Conservation (phyloP, 306 rosid species). For the Quercus engelmannii region DNA sequence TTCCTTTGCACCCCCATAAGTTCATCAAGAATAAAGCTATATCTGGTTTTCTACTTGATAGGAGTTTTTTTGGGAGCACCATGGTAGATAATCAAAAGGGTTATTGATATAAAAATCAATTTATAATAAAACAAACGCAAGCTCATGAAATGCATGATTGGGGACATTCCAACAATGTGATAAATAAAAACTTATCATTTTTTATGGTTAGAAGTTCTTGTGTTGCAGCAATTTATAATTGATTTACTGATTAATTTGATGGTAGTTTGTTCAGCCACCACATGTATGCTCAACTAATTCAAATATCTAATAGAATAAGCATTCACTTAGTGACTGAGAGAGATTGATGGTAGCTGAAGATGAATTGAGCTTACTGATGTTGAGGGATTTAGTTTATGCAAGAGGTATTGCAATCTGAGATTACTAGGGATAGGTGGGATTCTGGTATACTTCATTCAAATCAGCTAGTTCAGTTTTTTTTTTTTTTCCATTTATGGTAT, state of each 20-base stretch:
- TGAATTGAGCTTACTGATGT: neutral
- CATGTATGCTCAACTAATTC: neutral
- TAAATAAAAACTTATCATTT: neutral
- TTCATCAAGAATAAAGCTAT: neutral
- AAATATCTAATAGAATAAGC: neutral
- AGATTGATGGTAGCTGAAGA: conserved; percentile 7
- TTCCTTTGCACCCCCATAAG: neutral
- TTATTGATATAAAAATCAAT: neutral
- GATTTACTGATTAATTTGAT: neutral
- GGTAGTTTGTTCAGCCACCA: neutral
- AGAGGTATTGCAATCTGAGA: conserved; percentile 16
- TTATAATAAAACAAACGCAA: neutral
- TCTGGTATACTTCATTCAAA: conserved; percentile 21
- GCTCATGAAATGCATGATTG: neutral
- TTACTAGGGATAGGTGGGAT: conserved; percentile 10
- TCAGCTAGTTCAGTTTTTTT: neutral
- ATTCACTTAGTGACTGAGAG: neutral
- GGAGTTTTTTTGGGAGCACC: neutral
- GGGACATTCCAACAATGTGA: neutral
- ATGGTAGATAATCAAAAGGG: neutral
- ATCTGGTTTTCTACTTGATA: neutral
- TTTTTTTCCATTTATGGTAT: neutral
- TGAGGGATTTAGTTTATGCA: conserved; percentile 3
- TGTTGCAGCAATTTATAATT: neutral
- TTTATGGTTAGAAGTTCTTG: neutral